Conservation (phyloP, 169 alveolate genomes). For the Plasmodium berghei region DNA sequence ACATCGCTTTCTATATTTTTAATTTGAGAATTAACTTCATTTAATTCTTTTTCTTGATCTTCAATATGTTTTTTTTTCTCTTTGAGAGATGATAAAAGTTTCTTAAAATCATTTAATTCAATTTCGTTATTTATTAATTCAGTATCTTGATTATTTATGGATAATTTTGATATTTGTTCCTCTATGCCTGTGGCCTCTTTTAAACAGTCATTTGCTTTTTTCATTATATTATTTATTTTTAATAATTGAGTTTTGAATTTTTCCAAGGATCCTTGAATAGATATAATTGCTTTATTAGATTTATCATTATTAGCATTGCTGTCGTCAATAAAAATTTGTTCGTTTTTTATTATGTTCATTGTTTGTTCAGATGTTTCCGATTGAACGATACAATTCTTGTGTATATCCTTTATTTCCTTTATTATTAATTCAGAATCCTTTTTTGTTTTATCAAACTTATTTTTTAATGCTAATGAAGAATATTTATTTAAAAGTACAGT, state of each 20-base stretch:
- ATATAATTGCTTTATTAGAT: not conserved
- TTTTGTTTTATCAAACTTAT: not conserved
- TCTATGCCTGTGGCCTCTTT: not conserved
- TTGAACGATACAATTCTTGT: not conserved
- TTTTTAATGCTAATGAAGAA: not conserved
- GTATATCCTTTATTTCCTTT: not conserved
- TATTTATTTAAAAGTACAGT: not conserved
- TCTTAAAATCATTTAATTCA: not conserved
- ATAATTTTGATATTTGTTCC: not conserved
- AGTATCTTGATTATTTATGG: not conserved
- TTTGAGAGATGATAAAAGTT: not conserved
- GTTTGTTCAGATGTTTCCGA: not conserved
- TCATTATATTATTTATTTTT: not conserved
- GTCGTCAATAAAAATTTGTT: not conserved
- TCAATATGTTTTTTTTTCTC: not conserved
- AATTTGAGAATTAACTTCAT: conserved; percentile 6
- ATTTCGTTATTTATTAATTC: not conserved
- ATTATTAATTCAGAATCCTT: not conserved
- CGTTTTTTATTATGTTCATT: not conserved
- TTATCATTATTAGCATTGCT: not conserved
- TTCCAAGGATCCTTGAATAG: not conserved
- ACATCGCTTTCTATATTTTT: conserved; percentile 6
- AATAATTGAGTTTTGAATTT: conserved; percentile 4
- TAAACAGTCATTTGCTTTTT: not conserved
- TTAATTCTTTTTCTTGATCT: not conserved